These are phyloP conservation scores for Aspergillus fumigatiaffinis DNA, from an alignment of 2,329 filamentous ascomycete genomes.

Conservation along the genomic window DNA sequence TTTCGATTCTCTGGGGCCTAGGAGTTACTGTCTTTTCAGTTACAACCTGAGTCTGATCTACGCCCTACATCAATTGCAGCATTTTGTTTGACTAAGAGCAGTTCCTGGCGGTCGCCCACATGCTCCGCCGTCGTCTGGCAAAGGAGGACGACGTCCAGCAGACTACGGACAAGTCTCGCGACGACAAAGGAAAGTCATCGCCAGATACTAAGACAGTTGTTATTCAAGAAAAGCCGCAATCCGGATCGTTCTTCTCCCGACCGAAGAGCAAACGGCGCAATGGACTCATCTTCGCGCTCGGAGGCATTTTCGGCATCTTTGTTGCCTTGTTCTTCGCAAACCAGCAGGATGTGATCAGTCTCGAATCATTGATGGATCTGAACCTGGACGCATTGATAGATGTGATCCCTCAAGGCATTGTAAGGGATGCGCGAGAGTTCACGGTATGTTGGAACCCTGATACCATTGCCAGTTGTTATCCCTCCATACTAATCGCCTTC, in stretches of 20 bases:
- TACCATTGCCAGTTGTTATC: not conserved
- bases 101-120: constrained; percentile 18
- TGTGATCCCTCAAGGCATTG: constrained; percentile 77
- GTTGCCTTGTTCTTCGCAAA: constrained; percentile 85
- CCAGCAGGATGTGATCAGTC: constrained; percentile 81
- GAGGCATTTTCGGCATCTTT: constrained; percentile 86
- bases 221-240: constrained; percentile 4
- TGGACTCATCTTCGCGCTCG: constrained; percentile 79
- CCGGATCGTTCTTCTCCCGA: constrained; percentile 31
- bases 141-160: constrained; percentile 33
- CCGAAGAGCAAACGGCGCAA: constrained; percentile 65
- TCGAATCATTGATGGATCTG: constrained; percentile 66
- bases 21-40: not conserved
- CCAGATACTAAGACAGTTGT: constrained; percentile 12
- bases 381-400: constrained; percentile 85
- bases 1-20: not conserved
- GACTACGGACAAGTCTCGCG: constrained; percentile 14
- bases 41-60: not conserved
- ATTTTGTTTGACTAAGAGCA: not conserved
- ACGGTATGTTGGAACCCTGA: constrained; percentile 55
- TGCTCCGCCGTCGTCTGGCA: constrained; percentile 41
- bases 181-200: constrained; percentile 12
- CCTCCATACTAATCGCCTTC: constrained; percentile 4
- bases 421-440: constrained; percentile 81
- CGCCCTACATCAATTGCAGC: not conserved